These are phyloP conservation scores for Athelia sp. DNA, from an alignment of 1,284 basidiomycete species.

Conservation along the genomic window DNA sequence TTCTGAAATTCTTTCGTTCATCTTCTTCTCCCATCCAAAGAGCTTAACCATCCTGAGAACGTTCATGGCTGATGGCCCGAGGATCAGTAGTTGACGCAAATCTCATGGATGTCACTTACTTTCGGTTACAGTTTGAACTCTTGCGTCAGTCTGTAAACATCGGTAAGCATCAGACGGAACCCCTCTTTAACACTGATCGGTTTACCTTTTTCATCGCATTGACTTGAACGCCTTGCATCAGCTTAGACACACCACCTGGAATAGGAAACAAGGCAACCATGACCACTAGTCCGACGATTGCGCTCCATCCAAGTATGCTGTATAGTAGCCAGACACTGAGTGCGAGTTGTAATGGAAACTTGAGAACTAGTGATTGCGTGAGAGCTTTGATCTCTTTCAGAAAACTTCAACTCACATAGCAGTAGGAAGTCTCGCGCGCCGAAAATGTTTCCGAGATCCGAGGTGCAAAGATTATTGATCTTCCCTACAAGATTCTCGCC, in stretches of 20 bases:
- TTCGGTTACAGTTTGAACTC: slow-evolving; percentile 47
- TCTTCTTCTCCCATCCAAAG: slow-evolving; percentile 52
- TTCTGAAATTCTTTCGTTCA: slow-evolving; percentile 32
- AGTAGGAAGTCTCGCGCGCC: slow-evolving; percentile 16
- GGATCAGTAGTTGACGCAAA: not conserved
- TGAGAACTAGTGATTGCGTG: slow-evolving; percentile 1
- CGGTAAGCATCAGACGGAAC: not conserved
- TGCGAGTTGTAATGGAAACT: slow-evolving; percentile 21
- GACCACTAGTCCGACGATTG: slow-evolving; percentile 40
- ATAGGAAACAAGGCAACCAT: slow-evolving; percentile 37
- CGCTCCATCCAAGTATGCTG: slow-evolving; percentile 42
- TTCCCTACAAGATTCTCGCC: slow-evolving; percentile 28
- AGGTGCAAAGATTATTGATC: slow-evolving; percentile 26
- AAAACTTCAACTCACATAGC: slow-evolving; percentile 4
- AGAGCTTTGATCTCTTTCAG: not conserved
- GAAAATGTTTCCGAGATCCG: slow-evolving; percentile 11
- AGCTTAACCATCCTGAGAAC: slow-evolving; percentile 46
- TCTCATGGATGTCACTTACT: slow-evolving; percentile 9
- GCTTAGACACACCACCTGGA: slow-evolving; percentile 31
- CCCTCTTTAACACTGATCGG: no score
- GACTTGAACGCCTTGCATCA: slow-evolving; percentile 14
- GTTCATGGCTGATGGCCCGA: slow-evolving; percentile 24
- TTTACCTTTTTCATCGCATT: slow-evolving; percentile 20
- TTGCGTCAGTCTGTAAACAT: slow-evolving; percentile 34
- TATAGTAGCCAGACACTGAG: slow-evolving; percentile 40